Base-by-base conservation (phyloP, 495 filamentous ascomycete genomes). In the Barbatosphaeria neglecta region DNA sequence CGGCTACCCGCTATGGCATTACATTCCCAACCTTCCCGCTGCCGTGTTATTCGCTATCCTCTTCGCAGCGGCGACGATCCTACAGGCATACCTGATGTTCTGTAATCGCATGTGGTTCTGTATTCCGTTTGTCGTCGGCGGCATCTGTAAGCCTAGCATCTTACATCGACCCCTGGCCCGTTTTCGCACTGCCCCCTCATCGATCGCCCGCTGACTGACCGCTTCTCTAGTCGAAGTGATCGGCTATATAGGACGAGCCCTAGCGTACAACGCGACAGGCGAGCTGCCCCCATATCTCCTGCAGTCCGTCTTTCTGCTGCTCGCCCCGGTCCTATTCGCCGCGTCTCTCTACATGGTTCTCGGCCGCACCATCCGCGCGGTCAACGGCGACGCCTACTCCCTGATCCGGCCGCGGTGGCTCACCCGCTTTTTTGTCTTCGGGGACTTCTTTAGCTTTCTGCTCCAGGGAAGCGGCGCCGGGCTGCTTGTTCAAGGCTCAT, bases 91-190 rank as follows among this genome's bases (percentile, higher is more conserved):
- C 28, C 67, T 72, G n/a, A 53, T 74, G 8, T 41, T 67, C 15
- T 62, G 59, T 7, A 68, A 64, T 6, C 50, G 67, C 22, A 63
- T 68, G 16, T 75, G 70, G 72, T 80, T 77, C 60, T 69, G 77
- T 61, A 66, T 78, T 17, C 65, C 72, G 3, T 78, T 82, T 52
- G 47, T 68, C 27, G 58, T 81, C 17, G 76, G 78, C 22, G 73
- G 69, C 16, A 48, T 69, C 22, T 62, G 76, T 81, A 61, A 50
- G 75, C 63, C 10, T 7, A 7, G 39, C 33, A 37, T 13, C 39
- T 33, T n/a, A n/a, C 31, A 11, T 37, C 28, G 6, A 23, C 18
- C 43, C 28, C 23, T 44, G 27, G 10, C 22, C 17, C 5, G 3
- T 16, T 18, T 18, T 39, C 38, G 10, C 38, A 6, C 18, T 44